Percentiles rank a stretch among this genome's conserved stretches.
phyloP scores from a whole-genome alignment of 352 stramenopile species.

The Phytophthora foliorum region DNA sequence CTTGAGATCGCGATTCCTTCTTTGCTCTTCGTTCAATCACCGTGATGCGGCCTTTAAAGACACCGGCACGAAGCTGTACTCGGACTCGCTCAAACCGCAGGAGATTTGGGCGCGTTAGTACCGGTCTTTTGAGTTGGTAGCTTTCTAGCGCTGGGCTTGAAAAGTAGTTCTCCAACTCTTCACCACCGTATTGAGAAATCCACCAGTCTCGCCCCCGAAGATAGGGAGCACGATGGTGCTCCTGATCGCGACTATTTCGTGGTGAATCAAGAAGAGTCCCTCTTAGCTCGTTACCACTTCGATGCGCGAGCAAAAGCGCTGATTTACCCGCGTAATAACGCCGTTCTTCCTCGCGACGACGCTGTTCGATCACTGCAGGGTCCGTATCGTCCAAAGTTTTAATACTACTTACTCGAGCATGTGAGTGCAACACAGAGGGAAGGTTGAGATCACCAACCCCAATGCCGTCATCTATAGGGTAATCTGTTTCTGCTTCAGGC shows the following conservation, averaged over 20 bases:
- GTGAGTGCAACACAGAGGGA: slow-evolving; percentile 33
- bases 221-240: slow-evolving; percentile 51
- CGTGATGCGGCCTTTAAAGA: slow-evolving; percentile 86
- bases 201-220: slow-evolving; percentile 77
- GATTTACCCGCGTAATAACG: slow-evolving; percentile 61
- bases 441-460: slow-evolving; percentile 64
- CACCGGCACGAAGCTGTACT: slow-evolving; percentile 66
- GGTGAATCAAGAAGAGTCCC: slow-evolving; percentile 15
- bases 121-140: slow-evolving; percentile 73
- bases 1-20: slow-evolving; percentile 22
- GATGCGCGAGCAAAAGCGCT: slow-evolving; percentile 43
- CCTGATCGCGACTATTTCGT: slow-evolving; percentile 20
- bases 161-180: slow-evolving; percentile 87
- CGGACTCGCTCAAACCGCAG: slow-evolving; percentile 61
- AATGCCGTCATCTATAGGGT: slow-evolving; percentile 56
- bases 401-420: slow-evolving; percentile 21
- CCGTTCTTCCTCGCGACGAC: slow-evolving; percentile 54
- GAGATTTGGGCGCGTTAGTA: slow-evolving; percentile 66
- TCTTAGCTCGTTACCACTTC: not conserved
- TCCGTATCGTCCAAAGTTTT: slow-evolving; percentile 34
- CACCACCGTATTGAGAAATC: slow-evolving; percentile 68
- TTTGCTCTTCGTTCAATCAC: slow-evolving; percentile 52
- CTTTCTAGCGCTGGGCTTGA: slow-evolving; percentile 77
- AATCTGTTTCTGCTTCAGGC: slow-evolving; percentile 24
- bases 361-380: slow-evolving; percentile 62